Percentiles rank a stretch among this genome's conserved stretches.
Conservation (phyloP, 768 basidiomycete genomes). For the Tremella fuciformis region DNA sequence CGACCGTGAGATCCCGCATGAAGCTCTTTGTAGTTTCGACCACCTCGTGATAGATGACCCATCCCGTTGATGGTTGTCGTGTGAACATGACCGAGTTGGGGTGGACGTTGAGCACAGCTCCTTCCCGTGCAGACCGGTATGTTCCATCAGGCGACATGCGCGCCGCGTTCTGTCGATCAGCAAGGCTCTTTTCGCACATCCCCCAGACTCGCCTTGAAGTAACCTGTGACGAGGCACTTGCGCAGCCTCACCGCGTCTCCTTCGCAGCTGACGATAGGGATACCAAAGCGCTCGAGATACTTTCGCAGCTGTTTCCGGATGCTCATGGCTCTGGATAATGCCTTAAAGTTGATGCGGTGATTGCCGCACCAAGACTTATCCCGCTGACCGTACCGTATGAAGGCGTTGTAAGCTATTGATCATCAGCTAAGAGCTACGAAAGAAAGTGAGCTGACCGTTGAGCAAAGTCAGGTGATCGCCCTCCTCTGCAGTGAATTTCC, state of each 20-base stretch:
- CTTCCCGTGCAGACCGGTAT: conserved; percentile 81
- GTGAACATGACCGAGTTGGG: conserved; percentile 94
- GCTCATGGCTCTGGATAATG: conserved; percentile 87
- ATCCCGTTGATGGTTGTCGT: conserved; percentile 80
- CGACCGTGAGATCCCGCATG: conserved; percentile 87
- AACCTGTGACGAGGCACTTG: conserved; percentile 86
- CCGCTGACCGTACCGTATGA: conserved; percentile 66
- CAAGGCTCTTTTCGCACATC: background rate
- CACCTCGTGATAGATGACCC: conserved; percentile 94
- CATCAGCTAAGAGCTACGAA: background rate
- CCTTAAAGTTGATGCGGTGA: conserved; percentile 88
- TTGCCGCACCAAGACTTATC: conserved; percentile 90
- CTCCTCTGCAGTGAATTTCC: conserved; percentile 98
- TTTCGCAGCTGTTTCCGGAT: conserved; percentile 93
- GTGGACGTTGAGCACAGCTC: conserved; percentile 83
- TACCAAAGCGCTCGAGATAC: conserved; percentile 84
- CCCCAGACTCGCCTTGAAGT: conserved; percentile 61
- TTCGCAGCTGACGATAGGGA: conserved; percentile 80
- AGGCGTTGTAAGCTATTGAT: conserved; percentile 81
- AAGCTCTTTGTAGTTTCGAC: conserved; percentile 95
- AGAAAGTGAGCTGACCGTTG: conserved; percentile 62
- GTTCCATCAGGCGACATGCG: conserved; percentile 89
- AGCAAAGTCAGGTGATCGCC: conserved; percentile 93
- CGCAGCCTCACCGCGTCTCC: conserved; percentile 79
- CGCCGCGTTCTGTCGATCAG: conserved; percentile 67